Evolutionary conservation across 495 filamentous ascomycete species (phyloP).

Genomic region (Penicillium paradoxum): DNA sequence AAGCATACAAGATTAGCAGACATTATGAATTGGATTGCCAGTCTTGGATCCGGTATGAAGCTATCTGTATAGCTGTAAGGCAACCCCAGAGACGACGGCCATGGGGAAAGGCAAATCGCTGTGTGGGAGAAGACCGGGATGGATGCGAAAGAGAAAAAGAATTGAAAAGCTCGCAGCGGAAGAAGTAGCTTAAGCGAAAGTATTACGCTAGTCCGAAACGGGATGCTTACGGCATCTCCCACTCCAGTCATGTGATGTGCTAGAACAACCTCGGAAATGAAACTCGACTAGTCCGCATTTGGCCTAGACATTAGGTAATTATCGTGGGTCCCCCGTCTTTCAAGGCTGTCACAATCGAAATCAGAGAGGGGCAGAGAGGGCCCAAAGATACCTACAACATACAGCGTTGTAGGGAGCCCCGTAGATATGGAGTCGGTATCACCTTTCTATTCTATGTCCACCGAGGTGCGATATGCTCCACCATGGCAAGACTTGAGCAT

Average conservation of each 20-base stretch:
- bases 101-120: slow-evolving; percentile 30
- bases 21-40: slow-evolving; percentile 20
- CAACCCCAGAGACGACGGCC: slow-evolving; percentile 25
- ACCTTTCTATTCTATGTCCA: slow-evolving; percentile 39
- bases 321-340: background rate
- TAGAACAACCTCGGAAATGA: background rate
- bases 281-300: background rate
- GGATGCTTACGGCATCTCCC: background rate
- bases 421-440: slow-evolving; percentile 42
- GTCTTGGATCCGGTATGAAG: slow-evolving; percentile 11
- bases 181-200: slow-evolving; percentile 14
- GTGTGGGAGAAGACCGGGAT: slow-evolving; percentile 8
- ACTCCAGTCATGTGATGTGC: background rate
- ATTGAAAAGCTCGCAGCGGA: slow-evolving; percentile 10
- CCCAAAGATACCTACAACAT: background rate
- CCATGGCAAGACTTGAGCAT: slow-evolving; percentile 94
- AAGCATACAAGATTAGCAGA: slow-evolving; percentile 43
- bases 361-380: background rate
- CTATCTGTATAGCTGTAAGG: slow-evolving; percentile 22
- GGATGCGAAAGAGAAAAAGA: slow-evolving; percentile 11
- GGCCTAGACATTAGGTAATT: slow-evolving; percentile 1
- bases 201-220: slow-evolving; percentile 21
- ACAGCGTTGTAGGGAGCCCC: slow-evolving; percentile 1
- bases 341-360: background rate
- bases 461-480: slow-evolving; percentile 71